Base-by-base conservation (phyloP, 2,329 filamentous ascomycete species). In the Apiospora sp. region DNA sequence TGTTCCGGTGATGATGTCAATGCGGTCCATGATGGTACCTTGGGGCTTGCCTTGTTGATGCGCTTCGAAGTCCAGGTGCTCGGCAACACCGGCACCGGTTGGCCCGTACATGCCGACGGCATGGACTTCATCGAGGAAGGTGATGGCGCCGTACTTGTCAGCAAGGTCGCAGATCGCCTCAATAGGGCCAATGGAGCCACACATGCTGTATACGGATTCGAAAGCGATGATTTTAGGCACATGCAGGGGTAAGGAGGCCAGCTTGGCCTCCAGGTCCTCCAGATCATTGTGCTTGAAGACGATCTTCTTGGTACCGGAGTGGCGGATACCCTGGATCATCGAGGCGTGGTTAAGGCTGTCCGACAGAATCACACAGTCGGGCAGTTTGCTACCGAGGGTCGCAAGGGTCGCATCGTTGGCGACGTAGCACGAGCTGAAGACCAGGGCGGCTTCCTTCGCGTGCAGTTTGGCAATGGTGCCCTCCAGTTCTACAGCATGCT, bases 161-260 rank as follows among this genome's bases (percentile, higher is more conserved):
- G 96, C 96, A 71, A 99, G 86, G 81, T 99, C 95, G 82, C 96
- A 98, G 75, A 99, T 98, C 80, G 92, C 92, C 84, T 95, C 94
- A 77, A 99, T 99, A 0, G 96, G 96, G 0, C 95, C 96, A 81
- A 99, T 94, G 22, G 95, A 98, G 75, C 96, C 96, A 81, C 96
- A 99, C 96, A 99, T 99, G 86, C 95, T 98, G 86, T 99, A 99
- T 4, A 99, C 96, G 43, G 95, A 98, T 85, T 99, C 96, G 76
- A 98, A 99, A 2, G 96, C 96, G 76, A 99, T 99, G 76, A 99
- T 98, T 87, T 99, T 99, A 72, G 96, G 96, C 48, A 94, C 90
- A 74, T 96, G 89, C 0, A 93, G 85, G 0, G 96, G 95, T 58
- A 99, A 88, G 16, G 95, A 93, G 3, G 95, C 95, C 76, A 99